Conservation (phyloP, 257 asterid genomes). For the Nicotiana noctiflora region DNA sequence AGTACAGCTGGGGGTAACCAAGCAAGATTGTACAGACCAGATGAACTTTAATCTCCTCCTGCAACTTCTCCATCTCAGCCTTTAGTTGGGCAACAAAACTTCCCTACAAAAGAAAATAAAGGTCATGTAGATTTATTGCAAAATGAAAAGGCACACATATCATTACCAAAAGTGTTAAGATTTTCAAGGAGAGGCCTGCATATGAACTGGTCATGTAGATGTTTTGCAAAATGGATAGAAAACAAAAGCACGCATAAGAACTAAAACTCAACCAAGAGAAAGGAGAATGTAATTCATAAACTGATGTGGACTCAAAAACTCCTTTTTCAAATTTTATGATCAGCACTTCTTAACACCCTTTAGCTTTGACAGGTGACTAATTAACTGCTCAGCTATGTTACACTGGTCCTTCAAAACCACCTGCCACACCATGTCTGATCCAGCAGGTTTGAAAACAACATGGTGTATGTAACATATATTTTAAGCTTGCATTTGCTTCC, state of each 20-base stretch:
- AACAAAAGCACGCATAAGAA: not conserved
- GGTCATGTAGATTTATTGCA: not conserved
- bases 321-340: not conserved
- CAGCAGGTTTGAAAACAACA: not conserved
- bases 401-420: not conserved
- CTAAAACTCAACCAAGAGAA: not conserved
- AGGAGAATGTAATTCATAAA: not conserved
- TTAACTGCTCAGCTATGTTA: not conserved
- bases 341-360: not conserved
- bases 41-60: constrained; percentile 66
- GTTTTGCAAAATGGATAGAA: not conserved
- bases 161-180: constrained; percentile 12
- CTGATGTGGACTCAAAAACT: not conserved
- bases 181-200: not conserved
- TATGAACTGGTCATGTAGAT: not conserved
- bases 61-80: constrained; percentile 67
- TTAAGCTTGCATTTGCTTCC: not conserved
- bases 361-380: not conserved
- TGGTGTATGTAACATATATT: not conserved
- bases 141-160: not conserved
- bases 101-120: constrained; percentile 46
- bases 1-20: not conserved
- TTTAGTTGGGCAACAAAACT: constrained; percentile 71
- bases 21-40: constrained; percentile 46
- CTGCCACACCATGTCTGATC: not conserved